Evolutionary conservation across 768 basidiomycete species (phyloP), one percentile per base, ranked within the genome.

Genomic region (Mycena pura): DNA sequence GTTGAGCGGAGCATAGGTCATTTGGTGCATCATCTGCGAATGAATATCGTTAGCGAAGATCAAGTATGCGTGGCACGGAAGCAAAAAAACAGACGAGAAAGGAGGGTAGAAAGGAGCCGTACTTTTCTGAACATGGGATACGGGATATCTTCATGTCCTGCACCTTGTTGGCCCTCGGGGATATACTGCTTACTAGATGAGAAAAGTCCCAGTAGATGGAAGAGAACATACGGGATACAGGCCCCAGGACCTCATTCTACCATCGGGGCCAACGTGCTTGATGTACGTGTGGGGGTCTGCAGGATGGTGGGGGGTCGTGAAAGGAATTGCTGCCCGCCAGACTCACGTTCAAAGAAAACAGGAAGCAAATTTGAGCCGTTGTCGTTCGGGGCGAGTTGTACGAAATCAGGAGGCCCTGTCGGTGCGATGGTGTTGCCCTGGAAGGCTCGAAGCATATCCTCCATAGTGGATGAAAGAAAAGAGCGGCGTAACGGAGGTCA

Each of bases 171-270:
- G 43, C 61, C 66, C 24, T 6, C 15, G 29, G 55, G 47, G 52
- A 63, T 28, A 49, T 63, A 63, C 63, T 68, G 45, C 24, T 52
- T 27, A 22, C 6, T 47, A 22, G 45, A 46, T 55, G 38, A 57
- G 29, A 39, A 45, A 10, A 34, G 57, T 25, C n/a, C 36, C 40
- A 14, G 15, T 41, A 28, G 48, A 11, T 27, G 36, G 32, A 50
- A 34, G 21, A 36, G 21, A 28, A 38, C 31, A 21, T 57, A 69
- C 69, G 19, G 69, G 70, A 65, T 63, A 69, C 34, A 71, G 51
- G n/a, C 69, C 70, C 68, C 70, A 71, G 29, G 70, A 65, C 40
- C 67, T 53, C 22, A 66, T 62, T 38, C 65, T 53, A 11, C 70
- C 69, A 31, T 65, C 57, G 17, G 61, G 61, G 11, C 68, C 68